A percentile compares a stretch with the other conserved stretches of the same genome.
phyloP scores from a whole-genome alignment of 176 grass and related monocot genomes.

The Hordeum marinum region DNA sequence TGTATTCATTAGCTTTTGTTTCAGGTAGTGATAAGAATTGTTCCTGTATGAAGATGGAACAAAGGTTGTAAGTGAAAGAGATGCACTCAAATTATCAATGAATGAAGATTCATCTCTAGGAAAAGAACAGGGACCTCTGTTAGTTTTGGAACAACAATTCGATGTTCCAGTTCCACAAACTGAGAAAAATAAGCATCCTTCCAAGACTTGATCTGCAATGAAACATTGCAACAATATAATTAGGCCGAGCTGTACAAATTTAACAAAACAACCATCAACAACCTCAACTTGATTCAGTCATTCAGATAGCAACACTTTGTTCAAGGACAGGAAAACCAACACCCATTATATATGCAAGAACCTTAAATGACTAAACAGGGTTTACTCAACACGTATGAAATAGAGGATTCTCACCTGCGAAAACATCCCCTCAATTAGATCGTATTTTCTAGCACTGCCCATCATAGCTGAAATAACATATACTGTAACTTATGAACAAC shows the following conservation, averaged over 20 bases:
- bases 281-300: neutral
- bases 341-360: neutral
- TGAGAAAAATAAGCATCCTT: constrained; percentile 17
- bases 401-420: constrained; percentile 2
- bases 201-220: constrained; percentile 13
- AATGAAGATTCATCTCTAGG: neutral
- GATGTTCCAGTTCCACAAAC: neutral
- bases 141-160: neutral
- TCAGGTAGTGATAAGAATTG: neutral
- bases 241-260: neutral
- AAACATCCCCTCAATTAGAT: constrained; percentile 20
- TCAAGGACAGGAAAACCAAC: neutral
- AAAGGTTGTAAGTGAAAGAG: neutral
- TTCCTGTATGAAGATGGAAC: constrained; percentile 9
- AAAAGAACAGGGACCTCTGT: constrained; percentile 22
- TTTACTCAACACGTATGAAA: neutral
- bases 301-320: neutral
- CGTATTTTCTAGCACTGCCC: neutral
- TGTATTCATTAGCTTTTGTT: neutral
- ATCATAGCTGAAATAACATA: neutral
- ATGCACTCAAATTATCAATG: neutral
- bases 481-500: neutral
- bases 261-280: neutral
- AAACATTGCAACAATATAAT: neutral
- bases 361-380: neutral